Conservation (phyloP, 2,329 filamentous ascomycete species). For the Botrytis aclada region DNA sequence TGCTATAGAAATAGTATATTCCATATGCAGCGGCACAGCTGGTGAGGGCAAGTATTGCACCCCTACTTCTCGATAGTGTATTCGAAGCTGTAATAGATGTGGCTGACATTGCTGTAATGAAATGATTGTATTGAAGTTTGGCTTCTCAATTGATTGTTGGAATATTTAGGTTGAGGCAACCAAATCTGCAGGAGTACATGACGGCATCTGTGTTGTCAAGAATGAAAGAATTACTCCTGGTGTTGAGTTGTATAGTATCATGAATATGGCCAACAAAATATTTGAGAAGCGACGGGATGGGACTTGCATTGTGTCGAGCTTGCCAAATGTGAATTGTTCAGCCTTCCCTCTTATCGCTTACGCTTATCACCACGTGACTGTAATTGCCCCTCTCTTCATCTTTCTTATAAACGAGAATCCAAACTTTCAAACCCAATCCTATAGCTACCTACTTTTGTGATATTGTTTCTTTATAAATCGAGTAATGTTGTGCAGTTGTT, state of each 20-base stretch:
- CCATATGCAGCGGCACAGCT: constrained; percentile 55
- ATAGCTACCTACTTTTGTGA: not conserved
- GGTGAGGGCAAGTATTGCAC: constrained; percentile 55
- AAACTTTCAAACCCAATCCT: not conserved
- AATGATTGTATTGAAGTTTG: not conserved
- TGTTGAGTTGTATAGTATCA: not conserved
- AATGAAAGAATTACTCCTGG: not conserved
- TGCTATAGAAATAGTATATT: constrained; percentile 56
- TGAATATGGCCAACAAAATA: not conserved
- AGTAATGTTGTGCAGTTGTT: not conserved
- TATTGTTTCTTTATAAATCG: not conserved
- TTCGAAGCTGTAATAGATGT: constrained; percentile 51
- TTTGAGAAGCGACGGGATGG: not conserved
- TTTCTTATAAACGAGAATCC: not conserved
- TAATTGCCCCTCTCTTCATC: not conserved
- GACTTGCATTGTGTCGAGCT: not conserved
- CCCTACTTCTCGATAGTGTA: constrained; percentile 50
- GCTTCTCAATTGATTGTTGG: not conserved
- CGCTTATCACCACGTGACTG: not conserved
- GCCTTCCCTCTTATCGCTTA: constrained; percentile 1
- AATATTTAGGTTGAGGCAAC: constrained; percentile 2
- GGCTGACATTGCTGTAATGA: constrained; percentile 34
- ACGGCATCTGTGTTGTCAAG: not conserved
- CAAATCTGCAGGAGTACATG: constrained; percentile 11
- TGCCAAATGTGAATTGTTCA: constrained; percentile 5